These are phyloP conservation scores for Lepidium africanum DNA, from an alignment of 345 rosid genomes.

Conservation along the genomic window DNA sequence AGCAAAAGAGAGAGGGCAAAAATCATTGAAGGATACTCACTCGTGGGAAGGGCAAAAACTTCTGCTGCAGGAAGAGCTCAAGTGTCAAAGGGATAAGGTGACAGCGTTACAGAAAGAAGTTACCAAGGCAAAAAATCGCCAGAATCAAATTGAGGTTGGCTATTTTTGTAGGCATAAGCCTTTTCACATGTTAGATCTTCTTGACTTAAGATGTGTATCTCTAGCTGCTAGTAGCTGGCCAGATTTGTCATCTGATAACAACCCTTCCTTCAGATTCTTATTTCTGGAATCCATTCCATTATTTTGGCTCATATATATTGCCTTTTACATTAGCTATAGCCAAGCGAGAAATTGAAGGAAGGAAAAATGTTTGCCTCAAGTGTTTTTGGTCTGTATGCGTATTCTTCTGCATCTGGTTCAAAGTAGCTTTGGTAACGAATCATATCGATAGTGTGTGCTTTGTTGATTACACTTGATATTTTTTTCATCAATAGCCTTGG, in stretches of 20 bases:
- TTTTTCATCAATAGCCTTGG: background rate
- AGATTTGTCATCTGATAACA: background rate
- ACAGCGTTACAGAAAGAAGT: constrained; percentile 32
- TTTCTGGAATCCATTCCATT: background rate
- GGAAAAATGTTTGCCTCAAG: background rate
- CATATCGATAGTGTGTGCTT: background rate
- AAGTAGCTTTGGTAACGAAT: background rate
- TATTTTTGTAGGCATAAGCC: background rate
- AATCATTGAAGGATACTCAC: constrained; percentile 48
- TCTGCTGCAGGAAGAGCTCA: constrained; percentile 68
- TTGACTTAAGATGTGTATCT: background rate
- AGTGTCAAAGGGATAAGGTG: constrained; percentile 45
- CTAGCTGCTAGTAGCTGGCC: background rate
- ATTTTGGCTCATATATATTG: background rate
- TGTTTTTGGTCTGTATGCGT: background rate
- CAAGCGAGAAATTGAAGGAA: background rate
- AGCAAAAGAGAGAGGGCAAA: constrained; percentile 71
- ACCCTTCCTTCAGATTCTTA: background rate
- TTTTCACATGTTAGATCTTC: constrained; percentile 1
- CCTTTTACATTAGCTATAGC: background rate
- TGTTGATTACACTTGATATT: background rate
- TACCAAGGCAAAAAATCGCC: constrained; percentile 26
- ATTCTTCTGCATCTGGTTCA: background rate
- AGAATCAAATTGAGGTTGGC: constrained; percentile 27
- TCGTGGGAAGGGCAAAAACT: constrained; percentile 76